These are phyloP conservation scores for Didymosphaeria variabile DNA, from an alignment of 2,329 filamentous ascomycete genomes.

Conservation along the genomic window DNA sequence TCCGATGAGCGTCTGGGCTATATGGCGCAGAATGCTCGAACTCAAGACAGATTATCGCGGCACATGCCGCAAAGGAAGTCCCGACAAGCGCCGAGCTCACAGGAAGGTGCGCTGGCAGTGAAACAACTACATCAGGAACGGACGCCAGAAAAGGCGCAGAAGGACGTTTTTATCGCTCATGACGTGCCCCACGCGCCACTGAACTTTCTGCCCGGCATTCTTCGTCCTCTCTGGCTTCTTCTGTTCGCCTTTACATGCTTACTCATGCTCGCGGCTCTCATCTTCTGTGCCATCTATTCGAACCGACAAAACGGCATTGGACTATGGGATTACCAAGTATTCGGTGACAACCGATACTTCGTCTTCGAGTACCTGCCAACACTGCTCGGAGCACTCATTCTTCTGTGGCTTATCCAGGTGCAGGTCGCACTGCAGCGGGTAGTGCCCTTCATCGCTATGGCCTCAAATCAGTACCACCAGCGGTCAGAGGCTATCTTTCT, in stretches of 20 bases:
- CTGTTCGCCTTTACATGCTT: conserved; percentile 69
- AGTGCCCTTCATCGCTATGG: conserved; percentile 80
- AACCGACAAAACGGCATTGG: conserved; percentile 62
- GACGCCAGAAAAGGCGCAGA: conserved; percentile 25
- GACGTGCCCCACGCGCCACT: conserved; percentile 59
- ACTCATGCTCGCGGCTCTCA: conserved; percentile 75
- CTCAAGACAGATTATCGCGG: conserved; percentile 39
- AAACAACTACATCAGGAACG: conserved; percentile 19
- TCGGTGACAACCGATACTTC: conserved; percentile 81
- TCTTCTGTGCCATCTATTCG: conserved; percentile 69
- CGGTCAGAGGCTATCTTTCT: conserved; percentile 72
- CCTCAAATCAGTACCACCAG: conserved; percentile 66
- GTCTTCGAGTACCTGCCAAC: conserved; percentile 87
- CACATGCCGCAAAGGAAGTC: conserved; percentile 32
- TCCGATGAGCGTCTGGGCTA: conserved; percentile 51
- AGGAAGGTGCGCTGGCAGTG: conserved; percentile 9
- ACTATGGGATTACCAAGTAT: conserved; percentile 72
- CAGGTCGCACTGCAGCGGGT: conserved; percentile 78
- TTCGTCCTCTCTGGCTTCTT: conserved; percentile 72
- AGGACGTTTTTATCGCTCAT: conserved; percentile 59
- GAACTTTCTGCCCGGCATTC: conserved; percentile 74
- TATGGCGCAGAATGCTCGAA: conserved; percentile 44
- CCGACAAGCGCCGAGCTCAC: conserved; percentile 22
- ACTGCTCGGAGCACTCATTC: conserved; percentile 73
- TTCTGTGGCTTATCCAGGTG: conserved; percentile 81